These are phyloP conservation scores for Fraxinus americana DNA, from an alignment of 257 asterid species.

Conservation along the genomic window DNA sequence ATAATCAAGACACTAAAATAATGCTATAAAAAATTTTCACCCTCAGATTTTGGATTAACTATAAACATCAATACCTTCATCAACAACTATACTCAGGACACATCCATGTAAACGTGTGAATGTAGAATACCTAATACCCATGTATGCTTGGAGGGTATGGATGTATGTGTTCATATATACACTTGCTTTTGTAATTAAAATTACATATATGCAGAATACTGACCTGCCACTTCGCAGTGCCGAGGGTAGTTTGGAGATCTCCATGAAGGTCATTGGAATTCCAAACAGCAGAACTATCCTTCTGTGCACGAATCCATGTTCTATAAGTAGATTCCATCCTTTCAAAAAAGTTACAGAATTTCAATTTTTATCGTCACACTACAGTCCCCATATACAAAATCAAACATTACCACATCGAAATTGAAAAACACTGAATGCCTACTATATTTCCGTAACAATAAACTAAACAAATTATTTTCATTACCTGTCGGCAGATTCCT, in stretches of 20 bases:
- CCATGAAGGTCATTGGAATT: slow-evolving; percentile 68
- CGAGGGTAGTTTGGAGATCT: slow-evolving; percentile 77
- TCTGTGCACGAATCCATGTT: slow-evolving; percentile 77
- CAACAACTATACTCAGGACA: not conserved
- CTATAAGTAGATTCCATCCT: slow-evolving; percentile 96
- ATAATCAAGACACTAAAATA: not conserved
- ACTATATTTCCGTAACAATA: not conserved
- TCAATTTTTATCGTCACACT: not conserved
- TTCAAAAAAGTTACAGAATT: slow-evolving; percentile 23
- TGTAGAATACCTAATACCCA: not conserved
- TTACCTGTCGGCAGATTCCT: slow-evolving; percentile 93
- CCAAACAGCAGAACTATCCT: slow-evolving; percentile 62
- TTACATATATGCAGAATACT: not conserved
- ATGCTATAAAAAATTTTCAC: not conserved
- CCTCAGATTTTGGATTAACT: not conserved
- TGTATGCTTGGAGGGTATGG: too few species aligned
- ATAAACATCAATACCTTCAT: not conserved
- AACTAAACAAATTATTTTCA: not conserved
- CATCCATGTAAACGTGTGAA: not conserved
- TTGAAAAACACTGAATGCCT: not conserved
- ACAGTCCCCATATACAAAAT: not conserved
- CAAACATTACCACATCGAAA: not conserved
- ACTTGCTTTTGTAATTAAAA: not conserved
- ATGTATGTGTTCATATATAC: too few species aligned
- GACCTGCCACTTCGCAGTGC: slow-evolving; percentile 98